Conservation (phyloP, 805 yeast genomes). For the Saturnispora sekii region DNA sequence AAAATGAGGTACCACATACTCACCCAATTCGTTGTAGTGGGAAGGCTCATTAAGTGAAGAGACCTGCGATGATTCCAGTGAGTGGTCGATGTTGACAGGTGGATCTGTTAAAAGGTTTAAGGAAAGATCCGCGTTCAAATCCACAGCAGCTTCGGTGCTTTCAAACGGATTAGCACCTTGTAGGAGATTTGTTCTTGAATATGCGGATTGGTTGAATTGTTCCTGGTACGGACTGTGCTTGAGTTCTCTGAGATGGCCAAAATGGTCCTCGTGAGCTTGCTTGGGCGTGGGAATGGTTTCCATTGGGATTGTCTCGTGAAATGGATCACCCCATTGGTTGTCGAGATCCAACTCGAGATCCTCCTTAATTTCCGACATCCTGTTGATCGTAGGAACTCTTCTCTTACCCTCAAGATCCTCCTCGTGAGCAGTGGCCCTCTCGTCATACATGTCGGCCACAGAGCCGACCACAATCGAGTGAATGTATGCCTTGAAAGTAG, state of each 20-base stretch:
- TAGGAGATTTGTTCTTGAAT: slow-evolving; percentile 1
- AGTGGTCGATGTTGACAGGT: background rate
- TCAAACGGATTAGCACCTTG: background rate
- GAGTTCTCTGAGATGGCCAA: too few species aligned
- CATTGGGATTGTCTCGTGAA: background rate
- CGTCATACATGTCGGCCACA: slow-evolving; percentile 21
- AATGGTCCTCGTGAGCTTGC: too few species aligned
- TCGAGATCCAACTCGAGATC: too few species aligned
- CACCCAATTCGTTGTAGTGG: background rate
- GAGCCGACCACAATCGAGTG: slow-evolving; percentile 21
- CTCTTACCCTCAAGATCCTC: slow-evolving; percentile 18
- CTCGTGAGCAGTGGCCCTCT: slow-evolving; percentile 9
- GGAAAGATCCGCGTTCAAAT: too few species aligned
- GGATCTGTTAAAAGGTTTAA: background rate
- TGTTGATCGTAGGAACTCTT: slow-evolving; percentile 12
- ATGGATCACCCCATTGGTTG: background rate
- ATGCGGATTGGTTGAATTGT: background rate
- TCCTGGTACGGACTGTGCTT: background rate
- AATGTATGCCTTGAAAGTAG: slow-evolving; percentile 18
- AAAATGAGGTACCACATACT: background rate
- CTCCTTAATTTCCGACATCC: slow-evolving; percentile 1
- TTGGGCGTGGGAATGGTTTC: background rate
- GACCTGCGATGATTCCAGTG: too few species aligned
- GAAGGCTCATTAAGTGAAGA: too few species aligned
- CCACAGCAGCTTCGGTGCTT: background rate